Conservation (phyloP, 352 stramenopile genomes). For the Phytophthora tentaculata region DNA sequence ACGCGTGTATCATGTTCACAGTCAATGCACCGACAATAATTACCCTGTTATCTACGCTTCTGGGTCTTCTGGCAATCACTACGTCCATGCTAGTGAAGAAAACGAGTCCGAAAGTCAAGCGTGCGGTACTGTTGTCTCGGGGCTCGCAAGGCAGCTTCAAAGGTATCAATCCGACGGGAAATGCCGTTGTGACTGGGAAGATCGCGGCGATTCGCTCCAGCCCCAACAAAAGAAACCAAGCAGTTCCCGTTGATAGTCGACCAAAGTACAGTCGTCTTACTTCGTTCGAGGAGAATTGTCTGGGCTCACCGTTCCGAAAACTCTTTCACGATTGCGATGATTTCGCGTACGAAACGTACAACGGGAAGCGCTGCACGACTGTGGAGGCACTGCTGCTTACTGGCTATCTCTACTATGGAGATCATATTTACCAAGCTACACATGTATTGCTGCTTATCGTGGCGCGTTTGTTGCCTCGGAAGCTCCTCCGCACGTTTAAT, state of each 20-base stretch:
- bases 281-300: slow-evolving; percentile 31
- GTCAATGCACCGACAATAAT: slow-evolving; percentile 24
- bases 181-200: background rate
- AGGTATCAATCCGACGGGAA: background rate
- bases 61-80: slow-evolving; percentile 15
- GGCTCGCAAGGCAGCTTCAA: slow-evolving; percentile 9
- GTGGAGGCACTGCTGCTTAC: slow-evolving; percentile 25
- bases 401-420: slow-evolving; percentile 29
- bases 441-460: slow-evolving; percentile 21
- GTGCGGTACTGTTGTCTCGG: background rate
- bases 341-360: slow-evolving; percentile 30
- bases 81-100: slow-evolving; percentile 18
- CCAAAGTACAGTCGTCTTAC: slow-evolving; percentile 9
- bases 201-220: slow-evolving; percentile 9
- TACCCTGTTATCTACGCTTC: slow-evolving; percentile 5
- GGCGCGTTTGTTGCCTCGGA: slow-evolving; percentile 22
- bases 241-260: background rate
- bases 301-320: slow-evolving; percentile 24
- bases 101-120: slow-evolving; percentile 14
- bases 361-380: slow-evolving; percentile 14
- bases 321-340: slow-evolving; percentile 36
- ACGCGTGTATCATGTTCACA: slow-evolving; percentile 30
- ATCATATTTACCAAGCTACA: slow-evolving; percentile 28
- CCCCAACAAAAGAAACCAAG: slow-evolving; percentile 10
- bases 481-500: slow-evolving; percentile 37